phyloP scores from a whole-genome alignment of 345 rosid genomes.

The Theobroma cacao region DNA sequence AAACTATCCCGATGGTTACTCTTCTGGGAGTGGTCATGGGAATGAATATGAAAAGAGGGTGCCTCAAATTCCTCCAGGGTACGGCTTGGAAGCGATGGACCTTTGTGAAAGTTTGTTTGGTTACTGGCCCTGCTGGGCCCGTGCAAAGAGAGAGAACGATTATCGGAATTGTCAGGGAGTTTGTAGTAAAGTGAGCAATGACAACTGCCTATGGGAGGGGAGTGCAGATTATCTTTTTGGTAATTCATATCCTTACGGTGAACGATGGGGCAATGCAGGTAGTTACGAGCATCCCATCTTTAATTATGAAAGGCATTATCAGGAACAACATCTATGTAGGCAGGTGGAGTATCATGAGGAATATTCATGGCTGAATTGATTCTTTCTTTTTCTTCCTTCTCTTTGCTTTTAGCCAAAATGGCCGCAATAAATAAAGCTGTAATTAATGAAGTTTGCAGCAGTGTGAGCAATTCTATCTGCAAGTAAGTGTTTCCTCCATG shows the following conservation, averaged over 20 bases:
- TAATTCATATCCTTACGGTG: conserved; percentile 48
- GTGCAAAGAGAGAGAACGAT: conserved; percentile 22
- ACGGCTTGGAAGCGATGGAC: conserved; percentile 77
- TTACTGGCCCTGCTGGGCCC: conserved; percentile 66
- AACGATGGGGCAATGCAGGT: conserved; percentile 15
- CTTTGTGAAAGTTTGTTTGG: conserved; percentile 73
- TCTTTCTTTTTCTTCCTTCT: background rate
- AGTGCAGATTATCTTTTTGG: conserved; percentile 79
- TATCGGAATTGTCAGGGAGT: conserved; percentile 18
- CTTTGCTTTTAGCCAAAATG: background rate
- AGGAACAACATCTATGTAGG: background rate
- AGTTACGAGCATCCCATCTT: conserved; percentile 10
- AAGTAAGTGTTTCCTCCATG: background rate
- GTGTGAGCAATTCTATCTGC: background rate
- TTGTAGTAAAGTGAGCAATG: conserved; percentile 24
- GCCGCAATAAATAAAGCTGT: background rate
- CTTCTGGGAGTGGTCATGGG: conserved; percentile 1
- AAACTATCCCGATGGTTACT: background rate
- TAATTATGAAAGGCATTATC: conserved; percentile 22
- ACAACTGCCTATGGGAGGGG: conserved; percentile 42
- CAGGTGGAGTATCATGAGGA: conserved; percentile 24
- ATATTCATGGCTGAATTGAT: conserved; percentile 2
- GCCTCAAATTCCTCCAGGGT: conserved; percentile 60
- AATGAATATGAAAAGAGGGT: conserved; percentile 26
- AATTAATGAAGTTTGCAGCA: background rate